Evolutionary conservation across 2,329 filamentous ascomycete genomes (phyloP).

Genomic region (Ascochyta lentis): DNA sequence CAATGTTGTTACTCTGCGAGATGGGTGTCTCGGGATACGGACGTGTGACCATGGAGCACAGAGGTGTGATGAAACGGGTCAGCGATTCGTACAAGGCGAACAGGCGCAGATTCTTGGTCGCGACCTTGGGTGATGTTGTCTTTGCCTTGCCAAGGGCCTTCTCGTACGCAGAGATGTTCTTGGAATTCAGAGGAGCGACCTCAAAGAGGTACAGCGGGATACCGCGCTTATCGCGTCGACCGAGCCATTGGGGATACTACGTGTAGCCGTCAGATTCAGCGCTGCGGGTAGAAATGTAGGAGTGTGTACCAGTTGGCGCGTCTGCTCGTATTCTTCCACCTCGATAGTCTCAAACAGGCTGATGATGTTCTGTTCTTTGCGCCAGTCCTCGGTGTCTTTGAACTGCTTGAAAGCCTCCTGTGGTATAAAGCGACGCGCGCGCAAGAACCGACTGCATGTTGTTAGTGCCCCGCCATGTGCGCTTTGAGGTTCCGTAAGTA

Average conservation of each 20-base stretch:
- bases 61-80: slow-evolving; percentile 82
- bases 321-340: slow-evolving; percentile 80
- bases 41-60: slow-evolving; percentile 81
- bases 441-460: slow-evolving; percentile 74
- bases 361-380: slow-evolving; percentile 78
- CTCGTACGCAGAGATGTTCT: slow-evolving; percentile 81
- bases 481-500: slow-evolving; percentile 3
- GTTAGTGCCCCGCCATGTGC: slow-evolving; percentile 33
- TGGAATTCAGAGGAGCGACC: slow-evolving; percentile 80
- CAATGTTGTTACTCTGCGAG: slow-evolving; percentile 91
- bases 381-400: slow-evolving; percentile 87
- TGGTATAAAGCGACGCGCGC: slow-evolving; percentile 81
- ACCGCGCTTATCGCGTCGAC: slow-evolving; percentile 85
- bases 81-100: slow-evolving; percentile 95
- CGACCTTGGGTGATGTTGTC: slow-evolving; percentile 67
- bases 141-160: slow-evolving; percentile 65
- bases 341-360: slow-evolving; percentile 87
- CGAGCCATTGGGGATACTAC: slow-evolving; percentile 94
- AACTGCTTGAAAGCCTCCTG: slow-evolving; percentile 83
- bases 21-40: slow-evolving; percentile 81
- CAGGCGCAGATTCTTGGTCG: slow-evolving; percentile 79
- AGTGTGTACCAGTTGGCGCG: slow-evolving; percentile 70
- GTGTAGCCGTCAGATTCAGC: slow-evolving; percentile 26
- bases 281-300: background rate
- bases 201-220: slow-evolving; percentile 93